Evolutionary conservation across 2,329 filamentous ascomycete species (phyloP).

Genomic region (Mycogone perniciosa): DNA sequence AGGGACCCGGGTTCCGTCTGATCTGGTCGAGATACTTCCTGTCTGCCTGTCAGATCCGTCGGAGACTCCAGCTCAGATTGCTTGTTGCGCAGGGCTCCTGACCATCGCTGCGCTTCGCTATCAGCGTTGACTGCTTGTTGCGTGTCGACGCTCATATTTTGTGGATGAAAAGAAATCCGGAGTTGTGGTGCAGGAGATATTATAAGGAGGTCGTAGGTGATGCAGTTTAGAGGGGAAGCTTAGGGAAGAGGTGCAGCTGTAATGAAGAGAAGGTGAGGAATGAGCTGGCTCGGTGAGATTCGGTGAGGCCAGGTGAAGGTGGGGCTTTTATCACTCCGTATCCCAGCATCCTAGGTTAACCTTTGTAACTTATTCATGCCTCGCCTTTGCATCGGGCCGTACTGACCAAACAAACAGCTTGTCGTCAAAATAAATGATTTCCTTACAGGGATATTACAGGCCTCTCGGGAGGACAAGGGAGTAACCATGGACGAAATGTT

Average conservation of each 20-base stretch:
- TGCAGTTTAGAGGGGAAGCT: not conserved
- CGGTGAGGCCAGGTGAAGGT: slow-evolving; percentile 29
- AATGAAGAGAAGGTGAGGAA: not conserved
- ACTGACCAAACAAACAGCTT: no score
- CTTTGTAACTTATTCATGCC: no score
- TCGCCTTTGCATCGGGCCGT: no score
- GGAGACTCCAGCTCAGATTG: not conserved
- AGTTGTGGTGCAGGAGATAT: not conserved
- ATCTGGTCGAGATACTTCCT: slow-evolving; percentile 84
- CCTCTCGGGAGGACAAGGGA: not conserved
- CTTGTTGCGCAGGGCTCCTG: slow-evolving; percentile 10
- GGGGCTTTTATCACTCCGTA: slow-evolving; percentile 19
- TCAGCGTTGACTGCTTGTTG: slow-evolving; percentile 12
- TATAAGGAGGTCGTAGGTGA: not conserved
- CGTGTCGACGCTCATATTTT: slow-evolving; percentile 22
- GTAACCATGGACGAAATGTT: slow-evolving; percentile 49
- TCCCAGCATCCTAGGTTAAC: no score
- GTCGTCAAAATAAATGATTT: not conserved
- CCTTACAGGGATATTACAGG: not conserved
- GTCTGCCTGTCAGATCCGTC: slow-evolving; percentile 15
- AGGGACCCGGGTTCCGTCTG: slow-evolving; percentile 70
- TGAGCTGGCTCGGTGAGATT: slow-evolving; percentile 18
- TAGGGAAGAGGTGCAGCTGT: not conserved
- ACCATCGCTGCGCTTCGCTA: slow-evolving; percentile 32
- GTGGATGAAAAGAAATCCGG: not conserved